A percentile compares a stretch with the other conserved stretches of the same genome.
These are phyloP conservation scores for Neurospora hispaniola DNA, from an alignment of 495 filamentous ascomycete species.

Conservation along the genomic window DNA sequence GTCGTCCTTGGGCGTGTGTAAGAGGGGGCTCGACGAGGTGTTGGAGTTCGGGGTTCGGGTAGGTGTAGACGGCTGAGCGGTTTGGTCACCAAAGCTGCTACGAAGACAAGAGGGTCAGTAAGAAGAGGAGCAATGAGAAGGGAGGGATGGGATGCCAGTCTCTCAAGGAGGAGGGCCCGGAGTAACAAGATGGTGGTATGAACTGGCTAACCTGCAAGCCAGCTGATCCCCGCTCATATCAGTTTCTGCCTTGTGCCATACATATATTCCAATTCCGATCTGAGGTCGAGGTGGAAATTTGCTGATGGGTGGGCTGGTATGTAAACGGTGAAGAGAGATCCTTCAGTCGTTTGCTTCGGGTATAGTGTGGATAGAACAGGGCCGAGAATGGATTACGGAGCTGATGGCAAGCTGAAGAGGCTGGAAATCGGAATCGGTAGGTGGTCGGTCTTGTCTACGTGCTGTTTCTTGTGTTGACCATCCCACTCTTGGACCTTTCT, in stretches of 20 bases:
- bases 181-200: slow-evolving; percentile 8
- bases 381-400: background rate
- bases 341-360: background rate
- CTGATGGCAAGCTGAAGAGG: background rate
- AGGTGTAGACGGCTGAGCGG: slow-evolving; percentile 68
- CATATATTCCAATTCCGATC: slow-evolving; percentile 7
- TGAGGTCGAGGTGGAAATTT: background rate
- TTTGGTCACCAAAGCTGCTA: slow-evolving; percentile 65
- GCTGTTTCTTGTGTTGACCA: background rate
- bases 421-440: background rate
- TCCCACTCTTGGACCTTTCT: background rate
- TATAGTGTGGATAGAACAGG: background rate
- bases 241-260: slow-evolving; percentile 25
- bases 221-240: slow-evolving; percentile 71
- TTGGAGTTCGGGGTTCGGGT: slow-evolving; percentile 61
- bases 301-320: background rate
- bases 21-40: slow-evolving; percentile 49
- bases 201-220: slow-evolving; percentile 53
- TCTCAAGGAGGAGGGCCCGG: background rate
- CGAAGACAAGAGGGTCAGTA: slow-evolving; percentile 3
- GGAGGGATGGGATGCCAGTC: background rate
- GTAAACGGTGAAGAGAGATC: background rate
- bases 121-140: background rate
- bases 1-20: slow-evolving; percentile 54
- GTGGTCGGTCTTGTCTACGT: background rate